Evolutionary conservation across 495 filamentous ascomycete species (phyloP).

Genomic region (Tuber indicum): DNA sequence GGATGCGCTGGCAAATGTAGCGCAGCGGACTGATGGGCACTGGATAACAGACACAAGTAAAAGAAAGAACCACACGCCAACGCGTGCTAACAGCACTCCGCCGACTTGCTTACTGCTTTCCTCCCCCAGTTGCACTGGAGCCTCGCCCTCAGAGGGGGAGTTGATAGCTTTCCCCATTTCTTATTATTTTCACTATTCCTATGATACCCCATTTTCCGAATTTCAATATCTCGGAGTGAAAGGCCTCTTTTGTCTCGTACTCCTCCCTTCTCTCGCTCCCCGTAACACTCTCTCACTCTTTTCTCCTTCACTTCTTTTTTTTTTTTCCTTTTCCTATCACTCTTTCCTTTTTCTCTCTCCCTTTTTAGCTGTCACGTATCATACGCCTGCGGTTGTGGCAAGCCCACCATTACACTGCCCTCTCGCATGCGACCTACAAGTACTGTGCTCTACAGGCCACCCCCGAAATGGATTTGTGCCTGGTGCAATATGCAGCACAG

Average conservation of each 20-base stretch:
- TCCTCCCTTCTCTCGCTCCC: background rate
- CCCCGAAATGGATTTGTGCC: background rate
- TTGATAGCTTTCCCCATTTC: conserved; percentile 27
- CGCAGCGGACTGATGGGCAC: conserved; percentile 18
- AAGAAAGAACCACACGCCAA: conserved; percentile 13
- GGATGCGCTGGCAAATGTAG: conserved; percentile 32
- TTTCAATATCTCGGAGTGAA: background rate
- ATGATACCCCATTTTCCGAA: background rate
- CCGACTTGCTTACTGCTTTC: conserved; percentile 34
- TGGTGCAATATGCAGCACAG: background rate
- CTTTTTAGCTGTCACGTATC: conserved; percentile 23
- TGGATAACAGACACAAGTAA: background rate
- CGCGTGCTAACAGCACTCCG: conserved; percentile 27
- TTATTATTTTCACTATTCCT: conserved; percentile 10
- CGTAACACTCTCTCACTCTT: too few species aligned
- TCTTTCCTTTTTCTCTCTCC: conserved; percentile 21
- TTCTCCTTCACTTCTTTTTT: conserved; percentile 1
- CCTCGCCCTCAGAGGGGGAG: background rate
- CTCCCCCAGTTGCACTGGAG: conserved; percentile 2
- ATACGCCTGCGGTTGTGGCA: background rate
- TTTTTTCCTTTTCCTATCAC: conserved; percentile 18
- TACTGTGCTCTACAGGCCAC: background rate
- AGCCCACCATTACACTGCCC: conserved; percentile 1
- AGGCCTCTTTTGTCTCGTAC: background rate
- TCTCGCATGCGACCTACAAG: background rate